phyloP scores from a whole-genome alignment of 1,139 yeast genomes.

The Debaryomyces subglobosus region DNA sequence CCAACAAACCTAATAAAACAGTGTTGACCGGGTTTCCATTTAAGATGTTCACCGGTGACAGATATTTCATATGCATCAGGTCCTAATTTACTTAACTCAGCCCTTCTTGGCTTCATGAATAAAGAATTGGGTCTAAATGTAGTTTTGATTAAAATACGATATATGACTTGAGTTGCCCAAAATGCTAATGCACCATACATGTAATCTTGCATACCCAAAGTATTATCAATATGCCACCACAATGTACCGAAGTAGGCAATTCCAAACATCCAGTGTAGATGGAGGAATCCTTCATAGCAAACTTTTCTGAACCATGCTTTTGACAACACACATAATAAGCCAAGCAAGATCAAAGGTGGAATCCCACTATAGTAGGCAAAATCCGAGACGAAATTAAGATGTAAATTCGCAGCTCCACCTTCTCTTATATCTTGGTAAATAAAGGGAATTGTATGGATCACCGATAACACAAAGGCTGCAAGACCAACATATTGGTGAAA shows the following conservation, averaged over 20 bases:
- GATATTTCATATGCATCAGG: conserved; percentile 44
- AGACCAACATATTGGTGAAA: conserved; percentile 55
- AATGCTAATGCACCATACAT: conserved; percentile 60
- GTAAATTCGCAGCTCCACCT: conserved; percentile 47
- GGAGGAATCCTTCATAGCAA: conserved; percentile 56
- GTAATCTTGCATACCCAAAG: conserved; percentile 47
- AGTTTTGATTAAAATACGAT: conserved; percentile 56
- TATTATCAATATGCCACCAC: conserved; percentile 50
- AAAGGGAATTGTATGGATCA: conserved; percentile 61
- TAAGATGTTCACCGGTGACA: conserved; percentile 41
- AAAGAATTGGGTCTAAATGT: conserved; percentile 46
- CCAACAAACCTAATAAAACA: conserved; percentile 54
- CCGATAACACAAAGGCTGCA: conserved; percentile 47
- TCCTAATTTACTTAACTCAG: conserved; percentile 34
- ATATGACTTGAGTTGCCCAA: conserved; percentile 56
- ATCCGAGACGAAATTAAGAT: conserved; percentile 18
- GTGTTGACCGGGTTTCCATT: conserved; percentile 67
- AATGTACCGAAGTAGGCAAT: conserved; percentile 56
- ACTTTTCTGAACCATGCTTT: conserved; percentile 45
- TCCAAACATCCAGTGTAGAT: conserved; percentile 62
- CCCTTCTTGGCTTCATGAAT: conserved; percentile 51
- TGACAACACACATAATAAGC: conserved; percentile 50
- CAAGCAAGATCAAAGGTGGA: conserved; percentile 49
- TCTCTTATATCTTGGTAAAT: conserved; percentile 48
- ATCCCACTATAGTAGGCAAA: conserved; percentile 34